A percentile compares a stretch with the other conserved stretches of the same genome.
Conservation (phyloP, 345 rosid genomes). For the Dipteronia dyeriana region DNA sequence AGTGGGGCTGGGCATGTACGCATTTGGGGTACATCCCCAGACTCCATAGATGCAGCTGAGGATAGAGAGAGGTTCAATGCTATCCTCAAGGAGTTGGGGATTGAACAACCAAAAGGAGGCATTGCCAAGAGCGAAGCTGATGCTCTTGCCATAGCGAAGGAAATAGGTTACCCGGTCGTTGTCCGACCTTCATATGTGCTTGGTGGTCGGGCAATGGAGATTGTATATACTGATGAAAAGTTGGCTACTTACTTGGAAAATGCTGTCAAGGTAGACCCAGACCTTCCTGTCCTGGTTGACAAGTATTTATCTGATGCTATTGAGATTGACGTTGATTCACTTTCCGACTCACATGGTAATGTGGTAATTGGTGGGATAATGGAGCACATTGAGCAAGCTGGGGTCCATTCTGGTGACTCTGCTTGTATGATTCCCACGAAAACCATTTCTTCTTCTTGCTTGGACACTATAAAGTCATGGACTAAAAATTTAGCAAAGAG, state of each 20-base stretch:
- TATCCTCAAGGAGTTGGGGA: constrained; percentile 70
- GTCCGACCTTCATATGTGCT: constrained; percentile 95
- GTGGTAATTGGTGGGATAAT: constrained; percentile 96
- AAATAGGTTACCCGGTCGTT: constrained; percentile 90
- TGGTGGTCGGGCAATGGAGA: constrained; percentile 98
- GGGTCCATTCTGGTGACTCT: constrained; percentile 98
- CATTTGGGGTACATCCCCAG: constrained; percentile 98
- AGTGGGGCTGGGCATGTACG: constrained; percentile 74
- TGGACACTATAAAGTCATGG: constrained; percentile 78
- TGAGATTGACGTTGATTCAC: constrained; percentile 88
- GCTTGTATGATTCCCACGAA: constrained; percentile 94
- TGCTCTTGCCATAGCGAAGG: constrained; percentile 81
- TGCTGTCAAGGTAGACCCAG: constrained; percentile 96
- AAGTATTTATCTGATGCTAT: constrained; percentile 86
- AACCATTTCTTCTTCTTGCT: constrained; percentile 67
- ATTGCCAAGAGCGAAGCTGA: constrained; percentile 89
- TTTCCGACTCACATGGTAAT: constrained; percentile 76
- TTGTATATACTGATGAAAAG: constrained; percentile 77
- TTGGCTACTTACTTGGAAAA: constrained; percentile 75
- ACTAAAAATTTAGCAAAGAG: constrained; percentile 74
- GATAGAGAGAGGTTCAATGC: constrained; percentile 91
- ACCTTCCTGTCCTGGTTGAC: constrained; percentile 87
- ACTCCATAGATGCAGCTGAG: constrained; percentile 96
- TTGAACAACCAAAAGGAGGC: constrained; percentile 97
- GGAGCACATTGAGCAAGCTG: constrained; percentile 99